These are phyloP conservation scores for Acorus gramineus DNA, from an alignment of 106 monocot genomes.

Conservation along the genomic window DNA sequence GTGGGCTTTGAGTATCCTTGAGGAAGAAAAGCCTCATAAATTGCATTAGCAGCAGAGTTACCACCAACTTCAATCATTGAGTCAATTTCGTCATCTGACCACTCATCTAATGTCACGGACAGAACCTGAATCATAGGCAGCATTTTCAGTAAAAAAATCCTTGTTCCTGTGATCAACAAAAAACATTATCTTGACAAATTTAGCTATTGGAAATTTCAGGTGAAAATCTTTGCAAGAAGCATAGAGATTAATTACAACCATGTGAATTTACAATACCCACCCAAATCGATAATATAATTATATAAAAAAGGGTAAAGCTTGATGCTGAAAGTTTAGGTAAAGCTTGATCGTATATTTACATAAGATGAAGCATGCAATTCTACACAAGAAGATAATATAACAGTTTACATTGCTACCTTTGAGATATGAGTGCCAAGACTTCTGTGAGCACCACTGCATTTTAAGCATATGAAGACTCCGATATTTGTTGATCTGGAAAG, in stretches of 20 bases:
- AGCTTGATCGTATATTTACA: neutral
- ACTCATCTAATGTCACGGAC: slow-evolving; percentile 79
- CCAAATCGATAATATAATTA: too few relatives aligned
- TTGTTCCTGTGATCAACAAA: too few relatives aligned
- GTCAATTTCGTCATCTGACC: slow-evolving; percentile 69
- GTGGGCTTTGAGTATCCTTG: slow-evolving; percentile 43
- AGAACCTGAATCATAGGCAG: slow-evolving; percentile 44
- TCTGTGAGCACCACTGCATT: slow-evolving; percentile 49
- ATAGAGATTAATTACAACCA: too few relatives aligned
- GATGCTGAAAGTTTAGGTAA: neutral
- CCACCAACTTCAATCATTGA: slow-evolving; percentile 90
- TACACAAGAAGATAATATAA: neutral
- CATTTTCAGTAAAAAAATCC: neutral
- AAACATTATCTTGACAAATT: neutral
- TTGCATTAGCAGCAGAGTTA: slow-evolving; percentile 83
- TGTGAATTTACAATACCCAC: too few relatives aligned
- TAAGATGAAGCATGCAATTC: neutral
- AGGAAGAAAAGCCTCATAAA: slow-evolving; percentile 88
- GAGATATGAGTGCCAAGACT: slow-evolving; percentile 54
- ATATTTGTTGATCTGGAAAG: slow-evolving; percentile 48
- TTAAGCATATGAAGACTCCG: slow-evolving; percentile 60
- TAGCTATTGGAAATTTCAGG: neutral
- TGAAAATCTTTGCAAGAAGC: too few relatives aligned
- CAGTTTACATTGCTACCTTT: slow-evolving; percentile 23
- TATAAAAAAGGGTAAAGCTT: too few relatives aligned